These are phyloP conservation scores for Carex arenaria DNA, from an alignment of 202 grass and related monocot species.

Conservation along the genomic window DNA sequence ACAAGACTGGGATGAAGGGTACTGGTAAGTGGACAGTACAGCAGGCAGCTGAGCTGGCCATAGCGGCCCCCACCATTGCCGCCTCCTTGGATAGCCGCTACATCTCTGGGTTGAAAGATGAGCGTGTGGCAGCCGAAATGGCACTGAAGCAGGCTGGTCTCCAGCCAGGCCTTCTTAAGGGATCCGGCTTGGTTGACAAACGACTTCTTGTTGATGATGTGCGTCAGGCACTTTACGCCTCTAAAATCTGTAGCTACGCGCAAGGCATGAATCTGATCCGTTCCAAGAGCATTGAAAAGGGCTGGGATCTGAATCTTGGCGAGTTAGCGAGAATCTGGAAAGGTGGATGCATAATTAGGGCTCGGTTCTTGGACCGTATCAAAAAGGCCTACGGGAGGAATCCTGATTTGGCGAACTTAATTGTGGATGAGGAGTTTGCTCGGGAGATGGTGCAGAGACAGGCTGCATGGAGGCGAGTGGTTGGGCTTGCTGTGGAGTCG, in stretches of 20 bases:
- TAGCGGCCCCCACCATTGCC: conserved; percentile 70
- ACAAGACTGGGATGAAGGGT: conserved; percentile 94
- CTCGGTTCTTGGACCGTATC: conserved; percentile 83
- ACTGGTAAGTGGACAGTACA: conserved; percentile 92
- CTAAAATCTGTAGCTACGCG: conserved; percentile 90
- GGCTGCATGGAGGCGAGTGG: conserved; percentile 78
- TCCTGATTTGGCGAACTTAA: conserved; percentile 66
- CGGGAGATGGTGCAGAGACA: conserved; percentile 95
- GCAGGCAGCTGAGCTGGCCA: conserved; percentile 68
- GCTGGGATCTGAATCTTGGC: conserved; percentile 73
- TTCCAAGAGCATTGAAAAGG: conserved; percentile 70
- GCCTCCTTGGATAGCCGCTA: conserved; percentile 63
- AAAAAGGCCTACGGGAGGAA: conserved; percentile 77
- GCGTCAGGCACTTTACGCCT: conserved; percentile 66
- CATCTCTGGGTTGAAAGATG: conserved; percentile 82
- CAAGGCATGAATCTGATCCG: conserved; percentile 93
- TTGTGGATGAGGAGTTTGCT: conserved; percentile 87
- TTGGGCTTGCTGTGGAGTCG: conserved; percentile 69
- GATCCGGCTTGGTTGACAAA: conserved; percentile 47
- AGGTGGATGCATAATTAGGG: conserved; percentile 86
- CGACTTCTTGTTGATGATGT: conserved; percentile 69
- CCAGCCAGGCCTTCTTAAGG: conserved; percentile 29
- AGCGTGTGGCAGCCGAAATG: conserved; percentile 58
- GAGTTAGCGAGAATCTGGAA: conserved; percentile 95
- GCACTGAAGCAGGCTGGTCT: conserved; percentile 66